These are phyloP conservation scores for Aureobasidium zeae DNA, from an alignment of 2,329 filamentous ascomycete species.

Conservation along the genomic window DNA sequence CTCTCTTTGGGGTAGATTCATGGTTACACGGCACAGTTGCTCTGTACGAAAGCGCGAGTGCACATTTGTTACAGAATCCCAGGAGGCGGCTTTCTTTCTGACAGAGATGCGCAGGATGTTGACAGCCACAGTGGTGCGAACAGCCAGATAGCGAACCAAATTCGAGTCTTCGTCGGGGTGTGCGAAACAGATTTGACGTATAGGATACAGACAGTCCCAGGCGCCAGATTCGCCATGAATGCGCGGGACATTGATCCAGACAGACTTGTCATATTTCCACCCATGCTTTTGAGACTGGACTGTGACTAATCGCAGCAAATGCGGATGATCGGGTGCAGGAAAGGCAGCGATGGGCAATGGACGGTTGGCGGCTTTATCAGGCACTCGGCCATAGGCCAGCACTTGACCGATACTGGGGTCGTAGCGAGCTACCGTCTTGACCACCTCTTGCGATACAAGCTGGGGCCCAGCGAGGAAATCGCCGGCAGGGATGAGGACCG, in stretches of 20 bases:
- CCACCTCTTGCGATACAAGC: constrained; percentile 26
- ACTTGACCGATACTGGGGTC: constrained; percentile 37
- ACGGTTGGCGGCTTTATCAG: constrained; percentile 30
- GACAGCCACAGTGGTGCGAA: not conserved
- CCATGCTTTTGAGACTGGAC: constrained; percentile 44
- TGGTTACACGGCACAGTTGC: constrained; percentile 45
- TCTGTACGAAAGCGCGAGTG: constrained; percentile 49
- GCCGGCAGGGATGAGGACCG: not conserved
- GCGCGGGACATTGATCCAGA: constrained; percentile 41
- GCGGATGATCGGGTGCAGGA: constrained; percentile 46
- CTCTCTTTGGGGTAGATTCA: constrained; percentile 44
- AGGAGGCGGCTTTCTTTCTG: constrained; percentile 1
- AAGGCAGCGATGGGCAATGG: constrained; percentile 29
- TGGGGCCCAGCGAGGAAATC: constrained; percentile 9
- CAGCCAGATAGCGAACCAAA: constrained; percentile 12
- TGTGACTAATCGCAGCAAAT: constrained; percentile 48
- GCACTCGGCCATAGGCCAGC: constrained; percentile 49
- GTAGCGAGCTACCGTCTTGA: constrained; percentile 26
- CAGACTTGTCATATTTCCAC: constrained; percentile 43
- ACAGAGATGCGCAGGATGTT: constrained; percentile 2
- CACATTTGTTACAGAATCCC: constrained; percentile 18
- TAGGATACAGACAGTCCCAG: constrained; percentile 47
- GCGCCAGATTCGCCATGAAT: constrained; percentile 41
- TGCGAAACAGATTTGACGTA: constrained; percentile 48
- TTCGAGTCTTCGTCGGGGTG: constrained; percentile 31